These are phyloP conservation scores for Lunasporangiospora selenospora DNA, from an alignment of 192 early-diverging fungal species.

Conservation along the genomic window DNA sequence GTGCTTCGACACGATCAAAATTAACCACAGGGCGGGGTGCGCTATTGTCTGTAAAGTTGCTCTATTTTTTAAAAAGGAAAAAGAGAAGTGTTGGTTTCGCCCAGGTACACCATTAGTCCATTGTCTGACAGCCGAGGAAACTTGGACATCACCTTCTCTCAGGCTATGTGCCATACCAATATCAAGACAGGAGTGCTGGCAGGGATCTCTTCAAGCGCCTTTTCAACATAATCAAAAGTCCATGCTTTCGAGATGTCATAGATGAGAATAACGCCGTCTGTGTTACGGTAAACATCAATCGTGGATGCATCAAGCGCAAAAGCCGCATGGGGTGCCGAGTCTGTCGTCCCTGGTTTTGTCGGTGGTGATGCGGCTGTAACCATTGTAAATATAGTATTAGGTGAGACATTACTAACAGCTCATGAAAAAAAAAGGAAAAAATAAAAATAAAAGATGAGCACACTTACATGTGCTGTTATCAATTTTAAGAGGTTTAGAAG, in stretches of 20 bases:
- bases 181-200: conserved; percentile 54
- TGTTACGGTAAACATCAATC: conserved; percentile 67
- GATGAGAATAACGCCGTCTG: conserved; percentile 58
- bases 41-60: conserved; percentile 50
- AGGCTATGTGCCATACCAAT: conserved; percentile 46
- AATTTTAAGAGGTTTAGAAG: conserved; percentile 34
- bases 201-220: conserved; percentile 52
- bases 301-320: conserved; percentile 61
- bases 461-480: conserved; percentile 42
- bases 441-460: background rate
- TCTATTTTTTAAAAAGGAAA: conserved; percentile 13
- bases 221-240: conserved; percentile 65
- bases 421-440: background rate
- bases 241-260: conserved; percentile 68
- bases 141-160: no score
- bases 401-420: conserved; percentile 1
- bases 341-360: background rate
- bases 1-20: conserved; percentile 6
- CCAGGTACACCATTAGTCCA: no score
- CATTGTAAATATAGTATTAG: background rate
- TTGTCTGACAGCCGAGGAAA: no score
- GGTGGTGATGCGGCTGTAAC: conserved; percentile 21
- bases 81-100: background rate
- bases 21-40: background rate
- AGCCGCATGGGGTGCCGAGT: conserved; percentile 24